phyloP scores from a whole-genome alignment of 2,329 filamentous ascomycete species.

The Anthostomella pinea region DNA sequence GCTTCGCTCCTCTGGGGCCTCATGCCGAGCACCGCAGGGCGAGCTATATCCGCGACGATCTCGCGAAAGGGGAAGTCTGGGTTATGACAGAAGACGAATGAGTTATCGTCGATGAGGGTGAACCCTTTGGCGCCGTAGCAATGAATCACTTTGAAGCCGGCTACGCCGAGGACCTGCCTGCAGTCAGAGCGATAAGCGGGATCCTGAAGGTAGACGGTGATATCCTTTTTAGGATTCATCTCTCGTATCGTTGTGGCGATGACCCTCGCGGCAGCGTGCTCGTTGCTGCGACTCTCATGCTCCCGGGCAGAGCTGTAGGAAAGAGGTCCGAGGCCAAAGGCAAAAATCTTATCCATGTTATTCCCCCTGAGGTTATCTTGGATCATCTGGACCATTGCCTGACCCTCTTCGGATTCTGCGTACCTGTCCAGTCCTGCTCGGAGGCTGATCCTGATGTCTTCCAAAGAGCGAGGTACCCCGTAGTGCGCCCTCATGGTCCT shows the following conservation, averaged over 20 bases:
- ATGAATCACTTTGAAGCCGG: constrained; percentile 8
- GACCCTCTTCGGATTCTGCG: background rate
- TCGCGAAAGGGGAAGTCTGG: constrained; percentile 8
- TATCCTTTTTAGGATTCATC: background rate
- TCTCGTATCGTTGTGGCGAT: constrained; percentile 4
- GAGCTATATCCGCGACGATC: constrained; percentile 15
- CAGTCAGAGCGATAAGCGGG: constrained; percentile 8
- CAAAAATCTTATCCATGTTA: constrained; percentile 13
- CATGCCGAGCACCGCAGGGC: constrained; percentile 16
- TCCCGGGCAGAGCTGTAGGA: background rate
- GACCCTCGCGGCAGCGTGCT: constrained; percentile 5
- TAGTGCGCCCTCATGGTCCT: background rate
- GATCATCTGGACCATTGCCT: background rate
- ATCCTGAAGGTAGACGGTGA: constrained; percentile 14
- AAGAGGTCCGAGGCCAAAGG: constrained; percentile 13
- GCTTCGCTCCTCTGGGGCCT: background rate
- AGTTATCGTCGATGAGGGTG: constrained; percentile 13
- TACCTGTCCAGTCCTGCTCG: background rate
- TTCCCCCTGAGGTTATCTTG: background rate
- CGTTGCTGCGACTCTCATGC: background rate
- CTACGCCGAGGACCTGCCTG: constrained; percentile 4
- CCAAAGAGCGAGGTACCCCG: background rate
- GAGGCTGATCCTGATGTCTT: background rate
- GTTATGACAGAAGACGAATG: constrained; percentile 13
- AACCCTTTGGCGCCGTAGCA: constrained; percentile 18